A percentile compares a stretch with the other conserved stretches of the same genome.
These are phyloP conservation scores for Botrytis pseudocinerea DNA, from an alignment of 2,329 filamentous ascomycete genomes.

Conservation along the genomic window DNA sequence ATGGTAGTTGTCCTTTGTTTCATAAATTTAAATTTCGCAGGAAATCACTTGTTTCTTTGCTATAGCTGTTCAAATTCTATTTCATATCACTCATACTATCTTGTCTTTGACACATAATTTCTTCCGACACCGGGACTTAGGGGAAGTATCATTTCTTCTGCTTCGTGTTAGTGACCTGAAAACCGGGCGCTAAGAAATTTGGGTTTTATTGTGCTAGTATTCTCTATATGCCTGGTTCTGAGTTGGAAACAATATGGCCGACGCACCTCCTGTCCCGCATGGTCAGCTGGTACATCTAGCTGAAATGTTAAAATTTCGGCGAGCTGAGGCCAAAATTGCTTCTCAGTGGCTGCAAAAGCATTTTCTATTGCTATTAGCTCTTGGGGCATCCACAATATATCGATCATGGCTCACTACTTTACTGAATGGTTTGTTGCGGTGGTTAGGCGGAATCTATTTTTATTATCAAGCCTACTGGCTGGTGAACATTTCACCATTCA, in stretches of 20 bases:
- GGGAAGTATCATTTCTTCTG: not conserved
- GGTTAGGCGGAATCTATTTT: constrained; percentile 10
- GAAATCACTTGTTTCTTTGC: not conserved
- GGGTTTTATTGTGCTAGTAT: not conserved
- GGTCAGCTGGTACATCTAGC: no score
- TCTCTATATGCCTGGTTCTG: not conserved
- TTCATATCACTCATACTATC: not conserved
- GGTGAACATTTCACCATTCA: not conserved
- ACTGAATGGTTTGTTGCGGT: not conserved
- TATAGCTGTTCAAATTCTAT: not conserved
- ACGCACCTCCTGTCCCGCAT: not conserved
- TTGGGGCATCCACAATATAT: not conserved
- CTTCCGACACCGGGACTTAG: not conserved
- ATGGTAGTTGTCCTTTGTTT: constrained; percentile 1
- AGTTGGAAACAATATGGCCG: not conserved
- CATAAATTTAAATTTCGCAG: not conserved
- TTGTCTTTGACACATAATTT: not conserved
- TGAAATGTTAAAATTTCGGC: not conserved
- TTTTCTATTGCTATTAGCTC: not conserved
- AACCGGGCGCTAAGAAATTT: not conserved
- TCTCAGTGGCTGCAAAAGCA: not conserved
- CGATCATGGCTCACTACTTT: not conserved
- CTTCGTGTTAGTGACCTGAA: not conserved
- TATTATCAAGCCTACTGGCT: constrained; percentile 16
- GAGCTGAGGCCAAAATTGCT: not conserved